Evolutionary conservation across 352 stramenopile genomes (phyloP), one percentile per base, ranked within the genome.

Genomic region (Phytophthora sojae): DNA sequence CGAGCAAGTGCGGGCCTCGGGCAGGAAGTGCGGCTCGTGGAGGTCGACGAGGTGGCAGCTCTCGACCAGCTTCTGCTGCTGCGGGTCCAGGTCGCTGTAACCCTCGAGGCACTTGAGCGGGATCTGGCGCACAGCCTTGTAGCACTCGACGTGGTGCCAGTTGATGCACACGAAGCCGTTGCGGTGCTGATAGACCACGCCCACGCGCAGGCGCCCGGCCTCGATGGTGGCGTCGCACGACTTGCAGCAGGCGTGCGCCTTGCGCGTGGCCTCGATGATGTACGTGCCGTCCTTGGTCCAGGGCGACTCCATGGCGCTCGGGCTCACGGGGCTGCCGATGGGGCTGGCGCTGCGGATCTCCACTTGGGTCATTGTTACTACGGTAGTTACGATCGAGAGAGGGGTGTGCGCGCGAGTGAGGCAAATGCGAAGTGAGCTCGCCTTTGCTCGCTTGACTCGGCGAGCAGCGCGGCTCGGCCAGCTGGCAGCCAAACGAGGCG

Each of bases 161-260:
- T 94, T 93, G 68, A 94, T 93, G 76, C 86, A 93, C 26, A 92
- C 80, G 67, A 92, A 94, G 67, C 86, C 86, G 61, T 92, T 92
- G 70, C 83, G 83, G 69, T 94, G 86, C 72, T 93, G 86, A 67
- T 86, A 94, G 3, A 94, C 85, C 57, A 94, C 86, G 57, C 86
- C 86, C 30, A 94, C 81, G 70, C 86, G 86, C 51, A 94, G 77
- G 51, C 82, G 83, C 15, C 81, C 82, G 50, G 83, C 68, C 23
- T 91, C 83, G 55, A 94, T 93, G 25, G 75, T 91, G 39, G 61
- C 73, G 44, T 92, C 80, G 71, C 86, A 94, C 68, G 86, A 87
- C 69, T 89, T 89, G 72, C 86, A 94, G 79, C 86, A 92, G 30
- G 83, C 82, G 60, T 92, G 81, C 37, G 81, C 81, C 61, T 86